Base-by-base conservation (phyloP, 2,329 filamentous ascomycete genomes). In the Arachnomyces sp. region DNA sequence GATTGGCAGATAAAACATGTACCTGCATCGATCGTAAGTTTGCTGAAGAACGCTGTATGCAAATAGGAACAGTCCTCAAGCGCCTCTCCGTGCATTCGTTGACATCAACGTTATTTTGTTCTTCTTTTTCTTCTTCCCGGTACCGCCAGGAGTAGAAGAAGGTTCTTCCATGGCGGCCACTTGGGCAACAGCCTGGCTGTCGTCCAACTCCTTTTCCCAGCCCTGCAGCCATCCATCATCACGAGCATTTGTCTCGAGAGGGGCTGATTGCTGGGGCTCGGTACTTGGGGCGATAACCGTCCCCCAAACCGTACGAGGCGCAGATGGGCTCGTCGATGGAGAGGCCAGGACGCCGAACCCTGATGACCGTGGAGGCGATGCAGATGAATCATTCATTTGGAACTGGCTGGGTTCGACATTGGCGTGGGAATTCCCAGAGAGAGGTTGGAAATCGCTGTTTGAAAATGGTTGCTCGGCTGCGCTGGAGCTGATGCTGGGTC, bases 171-270 rank as follows among this genome's bases (percentile, higher is more conserved):
- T 25, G 21, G 21, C 57, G 43, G 71, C 67, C 5, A 71, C 67
- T 42, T 72, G 68, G 3, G 71, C 71, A 11, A 76, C 61, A 34
- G 76, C 62, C 35, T 60, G 57, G 17, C 52, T 55, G 39, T 75
- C 69, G 36, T 77, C 69, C 12, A 94, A 59, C 42, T 95, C 78
- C 42, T 83, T 80, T 53, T 94, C 86, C 82, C 82, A 86, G 2
- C 82, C 86, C 52, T 85, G 81, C 12, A 90, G 68, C 89, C 89
- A 95, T 0, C 89, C 90, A 57, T 95, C 89, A 46, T 88, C 78
- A 4, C 45, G 44, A 31, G 62, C 52, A 30, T 65, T 62, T 3
- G 63, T 62, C 18, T 65, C 5, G 9, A 5, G 21, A 25, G 21
- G 5, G 21, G 21, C 5, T 25, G 21, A 5, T 9, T 25, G 21